Percentiles rank a stretch among this genome's conserved stretches.
phyloP scores from a whole-genome alignment of 768 basidiomycete genomes.

The Tylopilus cervinicoccineus region DNA sequence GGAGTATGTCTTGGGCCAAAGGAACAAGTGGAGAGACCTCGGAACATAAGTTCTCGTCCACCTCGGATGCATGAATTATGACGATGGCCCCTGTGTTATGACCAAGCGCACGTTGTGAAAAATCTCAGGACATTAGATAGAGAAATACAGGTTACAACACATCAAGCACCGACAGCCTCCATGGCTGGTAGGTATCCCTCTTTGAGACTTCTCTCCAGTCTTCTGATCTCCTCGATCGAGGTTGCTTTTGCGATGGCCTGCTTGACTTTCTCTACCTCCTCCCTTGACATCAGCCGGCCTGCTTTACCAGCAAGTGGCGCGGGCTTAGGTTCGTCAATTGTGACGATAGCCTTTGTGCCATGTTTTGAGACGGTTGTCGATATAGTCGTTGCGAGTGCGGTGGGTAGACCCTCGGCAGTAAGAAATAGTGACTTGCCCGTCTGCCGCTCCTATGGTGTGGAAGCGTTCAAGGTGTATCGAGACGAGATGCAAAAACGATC shows the following conservation, averaged over 20 bases:
- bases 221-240: slow-evolving; percentile 84
- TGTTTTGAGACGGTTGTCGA: slow-evolving; percentile 68
- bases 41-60: too few species aligned
- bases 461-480: slow-evolving; percentile 27
- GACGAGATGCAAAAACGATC: slow-evolving; percentile 19
- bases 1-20: slow-evolving; percentile 63
- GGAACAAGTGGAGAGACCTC: slow-evolving; percentile 32
- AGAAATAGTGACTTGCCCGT: slow-evolving; percentile 72
- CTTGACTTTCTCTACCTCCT: slow-evolving; percentile 84
- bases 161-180: slow-evolving; percentile 74
- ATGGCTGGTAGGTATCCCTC: slow-evolving; percentile 82
- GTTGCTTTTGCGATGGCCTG: slow-evolving; percentile 88
- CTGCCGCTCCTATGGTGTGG: slow-evolving; percentile 64
- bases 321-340: slow-evolving; percentile 76
- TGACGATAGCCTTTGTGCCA: slow-evolving; percentile 56
- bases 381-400: slow-evolving; percentile 74
- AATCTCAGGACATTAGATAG: slow-evolving; percentile 17
- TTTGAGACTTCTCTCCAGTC: slow-evolving; percentile 73
- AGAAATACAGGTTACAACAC: slow-evolving; percentile 32
- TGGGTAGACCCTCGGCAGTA: slow-evolving; percentile 74
- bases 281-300: slow-evolving; percentile 86
- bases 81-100: not conserved
- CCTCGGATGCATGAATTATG: not conserved
- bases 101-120: not conserved
- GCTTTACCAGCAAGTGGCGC: slow-evolving; percentile 57